A percentile compares a stretch with the other conserved stretches of the same genome.
These are phyloP conservation scores for Kazachstania africana DNA, from an alignment of 805 yeast genomes.

Conservation along the genomic window DNA sequence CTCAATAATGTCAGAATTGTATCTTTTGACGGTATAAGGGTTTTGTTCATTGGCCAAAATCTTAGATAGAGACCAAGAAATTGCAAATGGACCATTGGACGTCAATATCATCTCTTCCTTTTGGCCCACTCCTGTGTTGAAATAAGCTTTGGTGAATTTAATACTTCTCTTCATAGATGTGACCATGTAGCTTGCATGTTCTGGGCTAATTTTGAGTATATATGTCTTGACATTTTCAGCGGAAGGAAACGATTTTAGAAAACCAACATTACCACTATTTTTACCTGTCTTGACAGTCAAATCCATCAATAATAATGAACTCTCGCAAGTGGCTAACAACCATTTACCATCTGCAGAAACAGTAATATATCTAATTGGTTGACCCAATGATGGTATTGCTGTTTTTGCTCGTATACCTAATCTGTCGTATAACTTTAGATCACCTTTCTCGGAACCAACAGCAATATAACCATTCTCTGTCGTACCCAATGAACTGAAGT, in stretches of 20 bases:
- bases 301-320: constrained; percentile 61
- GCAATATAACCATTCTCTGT: constrained; percentile 68
- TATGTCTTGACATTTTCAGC: constrained; percentile 59
- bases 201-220: constrained; percentile 56
- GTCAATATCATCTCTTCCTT: constrained; percentile 65
- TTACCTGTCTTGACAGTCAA: constrained; percentile 49
- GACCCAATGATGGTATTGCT: constrained; percentile 73
- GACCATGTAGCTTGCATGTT: constrained; percentile 54
- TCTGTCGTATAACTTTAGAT: constrained; percentile 58
- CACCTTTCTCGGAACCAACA: constrained; percentile 66
- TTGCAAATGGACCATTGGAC: constrained; percentile 71
- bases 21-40: constrained; percentile 54
- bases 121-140: constrained; percentile 56
- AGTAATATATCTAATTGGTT: constrained; percentile 53
- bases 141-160: constrained; percentile 60
- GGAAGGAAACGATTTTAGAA: constrained; percentile 48
- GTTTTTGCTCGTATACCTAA: constrained; percentile 72
- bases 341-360: constrained; percentile 72
- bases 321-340: constrained; percentile 68
- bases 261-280: constrained; percentile 51
- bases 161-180: constrained; percentile 37
- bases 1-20: constrained; percentile 50
- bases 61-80: constrained; percentile 65
- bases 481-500: constrained; percentile 52
- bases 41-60: constrained; percentile 40